Percentiles rank a stretch among this genome's conserved stretches.
Evolutionary conservation across 768 basidiomycete species (phyloP).

Genomic region (Boletus fagicola): DNA sequence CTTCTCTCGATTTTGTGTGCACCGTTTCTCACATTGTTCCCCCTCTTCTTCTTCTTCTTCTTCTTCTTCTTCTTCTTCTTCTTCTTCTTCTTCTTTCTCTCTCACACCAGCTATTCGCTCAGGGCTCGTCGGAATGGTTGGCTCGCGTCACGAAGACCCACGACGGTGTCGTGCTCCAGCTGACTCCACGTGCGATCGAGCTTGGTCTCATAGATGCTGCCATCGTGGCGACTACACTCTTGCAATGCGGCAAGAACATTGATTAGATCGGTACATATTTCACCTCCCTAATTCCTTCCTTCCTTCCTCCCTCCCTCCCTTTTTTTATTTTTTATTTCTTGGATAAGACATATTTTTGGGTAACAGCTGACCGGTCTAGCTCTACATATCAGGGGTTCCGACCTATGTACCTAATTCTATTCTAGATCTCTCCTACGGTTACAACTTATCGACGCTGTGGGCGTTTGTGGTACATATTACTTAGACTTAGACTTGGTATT

Average conservation of each 20-base stretch:
- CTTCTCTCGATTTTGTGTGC: neutral
- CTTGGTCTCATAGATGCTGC: conserved; percentile 51
- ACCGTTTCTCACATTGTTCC: neutral
- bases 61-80: neutral
- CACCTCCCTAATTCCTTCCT: neutral
- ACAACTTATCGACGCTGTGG: neutral
- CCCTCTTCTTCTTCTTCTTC: neutral
- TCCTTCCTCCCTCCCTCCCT: neutral
- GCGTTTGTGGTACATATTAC: neutral
- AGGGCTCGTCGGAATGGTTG: conserved; percentile 40
- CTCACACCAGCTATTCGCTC: conserved; percentile 44
- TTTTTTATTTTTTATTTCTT: neutral
- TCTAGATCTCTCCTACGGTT: neutral
- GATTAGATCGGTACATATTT: conserved; percentile 39
- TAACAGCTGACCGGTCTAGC: neutral
- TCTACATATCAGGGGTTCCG: neutral
- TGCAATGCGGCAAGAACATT: conserved; percentile 62
- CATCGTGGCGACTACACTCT: conserved; percentile 51
- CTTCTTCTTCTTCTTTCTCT: neutral
- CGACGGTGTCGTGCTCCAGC: conserved; percentile 48
- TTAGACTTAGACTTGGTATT: neutral
- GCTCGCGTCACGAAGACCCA: conserved; percentile 50
- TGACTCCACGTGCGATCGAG: conserved; percentile 55
- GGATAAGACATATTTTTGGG: neutral
- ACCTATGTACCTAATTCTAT: neutral